Evolutionary conservation across 306 rosid genomes (phyloP).

Genomic region (Arachis stenosperma): DNA sequence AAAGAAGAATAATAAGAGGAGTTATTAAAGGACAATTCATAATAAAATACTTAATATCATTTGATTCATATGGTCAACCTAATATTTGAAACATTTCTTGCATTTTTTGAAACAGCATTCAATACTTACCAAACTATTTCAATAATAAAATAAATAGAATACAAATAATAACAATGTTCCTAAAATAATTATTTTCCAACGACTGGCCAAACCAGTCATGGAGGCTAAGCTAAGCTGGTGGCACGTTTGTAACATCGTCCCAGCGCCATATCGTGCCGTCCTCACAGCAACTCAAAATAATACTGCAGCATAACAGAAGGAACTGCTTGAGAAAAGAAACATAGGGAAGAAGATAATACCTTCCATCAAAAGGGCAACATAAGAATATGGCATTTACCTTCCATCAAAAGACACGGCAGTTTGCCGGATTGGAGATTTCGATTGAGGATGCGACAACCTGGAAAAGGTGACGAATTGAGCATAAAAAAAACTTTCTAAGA

Average conservation of each 20-base stretch:
- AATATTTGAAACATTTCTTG: not conserved
- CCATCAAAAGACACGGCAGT: constrained; percentile 93
- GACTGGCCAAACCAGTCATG: not conserved
- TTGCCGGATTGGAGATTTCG: constrained; percentile 87
- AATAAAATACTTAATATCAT: no score
- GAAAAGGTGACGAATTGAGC: constrained; percentile 13
- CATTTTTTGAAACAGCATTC: not conserved
- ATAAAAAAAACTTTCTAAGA: constrained; percentile 11
- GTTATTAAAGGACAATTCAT: no score
- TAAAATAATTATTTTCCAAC: no score
- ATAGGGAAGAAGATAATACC: not conserved
- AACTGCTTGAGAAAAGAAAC: not conserved
- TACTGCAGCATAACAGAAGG: constrained; percentile 55
- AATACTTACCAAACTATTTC: not conserved
- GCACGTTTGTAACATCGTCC: constrained; percentile 57
- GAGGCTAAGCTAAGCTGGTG: constrained; percentile 30
- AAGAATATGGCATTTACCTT: constrained; percentile 57
- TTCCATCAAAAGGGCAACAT: constrained; percentile 10
- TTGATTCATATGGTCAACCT: no score
- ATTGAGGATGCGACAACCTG: constrained; percentile 85
- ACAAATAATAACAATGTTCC: no score
- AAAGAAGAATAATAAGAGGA: no score
- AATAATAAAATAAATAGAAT: not conserved
- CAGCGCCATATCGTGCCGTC: constrained; percentile 99
- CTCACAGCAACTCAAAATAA: constrained; percentile 86